A percentile compares a stretch with the other conserved stretches of the same genome.
phyloP scores from a whole-genome alignment of 768 basidiomycete genomes.

The Phallus indusiatus region DNA sequence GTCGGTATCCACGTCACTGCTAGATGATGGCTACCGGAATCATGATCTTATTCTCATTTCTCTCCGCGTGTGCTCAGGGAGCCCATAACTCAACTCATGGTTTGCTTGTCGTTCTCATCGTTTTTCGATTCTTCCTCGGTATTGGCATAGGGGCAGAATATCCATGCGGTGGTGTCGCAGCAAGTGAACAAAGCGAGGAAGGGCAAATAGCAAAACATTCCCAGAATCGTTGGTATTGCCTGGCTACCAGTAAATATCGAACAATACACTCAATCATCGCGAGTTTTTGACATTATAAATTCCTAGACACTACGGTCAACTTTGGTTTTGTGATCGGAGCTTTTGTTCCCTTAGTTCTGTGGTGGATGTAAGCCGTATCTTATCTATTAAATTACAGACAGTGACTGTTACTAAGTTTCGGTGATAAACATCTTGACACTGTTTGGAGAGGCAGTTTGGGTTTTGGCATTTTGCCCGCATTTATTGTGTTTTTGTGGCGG shows the following conservation, averaged over 20 bases:
- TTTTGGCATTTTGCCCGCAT: slow-evolving; percentile 72
- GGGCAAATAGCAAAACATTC: slow-evolving; percentile 64
- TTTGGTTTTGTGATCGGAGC: slow-evolving; percentile 69
- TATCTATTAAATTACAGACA: not conserved
- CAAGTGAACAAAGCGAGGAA: slow-evolving; percentile 86
- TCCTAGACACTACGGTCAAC: slow-evolving; percentile 74
- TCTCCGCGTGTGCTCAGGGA: slow-evolving; percentile 78
- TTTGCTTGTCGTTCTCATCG: slow-evolving; percentile 67
- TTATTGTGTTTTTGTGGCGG: slow-evolving; percentile 81
- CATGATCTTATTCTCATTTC: slow-evolving; percentile 72
- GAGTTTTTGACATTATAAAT: not conserved
- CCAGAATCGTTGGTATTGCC: slow-evolving; percentile 79
- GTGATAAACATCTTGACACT: not conserved
- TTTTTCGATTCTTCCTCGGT: slow-evolving; percentile 83
- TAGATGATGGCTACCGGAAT: slow-evolving; percentile 79
- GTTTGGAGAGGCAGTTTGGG: slow-evolving; percentile 17
- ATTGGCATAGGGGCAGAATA: slow-evolving; percentile 87
- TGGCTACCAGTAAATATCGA: slow-evolving; percentile 73
- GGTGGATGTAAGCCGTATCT: slow-evolving; percentile 65
- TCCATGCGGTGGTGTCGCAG: slow-evolving; percentile 83
- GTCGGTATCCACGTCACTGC: slow-evolving; percentile 14
- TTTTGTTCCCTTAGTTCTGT: slow-evolving; percentile 77
- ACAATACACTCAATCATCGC: too few species aligned
- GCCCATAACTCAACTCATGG: slow-evolving; percentile 63
- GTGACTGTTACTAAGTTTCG: not conserved